phyloP scores from a whole-genome alignment of 345 rosid genomes.

The Laguncularia racemosa region DNA sequence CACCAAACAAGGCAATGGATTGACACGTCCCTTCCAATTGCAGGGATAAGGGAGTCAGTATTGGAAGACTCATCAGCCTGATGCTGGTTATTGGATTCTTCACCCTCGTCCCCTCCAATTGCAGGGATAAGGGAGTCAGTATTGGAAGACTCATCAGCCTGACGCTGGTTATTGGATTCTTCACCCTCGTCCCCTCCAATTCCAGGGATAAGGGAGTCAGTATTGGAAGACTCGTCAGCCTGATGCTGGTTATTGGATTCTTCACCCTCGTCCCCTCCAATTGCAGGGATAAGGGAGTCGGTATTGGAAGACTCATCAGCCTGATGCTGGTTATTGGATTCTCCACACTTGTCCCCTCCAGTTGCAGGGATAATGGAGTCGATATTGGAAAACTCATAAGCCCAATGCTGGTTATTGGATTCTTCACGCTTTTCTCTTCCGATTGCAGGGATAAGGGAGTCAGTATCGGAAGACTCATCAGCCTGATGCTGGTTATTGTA shows the following conservation, averaged over 20 bases:
- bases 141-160: constrained; percentile 44
- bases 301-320: constrained; percentile 50
- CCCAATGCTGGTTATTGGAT: no score
- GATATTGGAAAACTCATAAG: no score
- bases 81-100: constrained; percentile 16
- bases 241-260: constrained; percentile 16
- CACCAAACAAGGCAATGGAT: constrained; percentile 62
- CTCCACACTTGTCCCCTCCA: no score
- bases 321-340: constrained; percentile 15
- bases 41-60: constrained; percentile 53
- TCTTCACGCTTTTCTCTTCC: no score
- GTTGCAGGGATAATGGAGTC: no score
- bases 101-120: constrained; percentile 80
- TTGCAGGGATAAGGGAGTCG: constrained; percentile 51
- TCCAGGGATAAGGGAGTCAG: constrained; percentile 52
- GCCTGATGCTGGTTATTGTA: no score
- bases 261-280: constrained; percentile 88
- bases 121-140: constrained; percentile 55
- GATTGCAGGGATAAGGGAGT: no score
- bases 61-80: constrained; percentile 44
- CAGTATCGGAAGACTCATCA: no score
- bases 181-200: constrained; percentile 85
- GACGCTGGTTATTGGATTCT: constrained; percentile 17
- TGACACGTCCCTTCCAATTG: constrained; percentile 73
- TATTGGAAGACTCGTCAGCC: constrained; percentile 47